These are phyloP conservation scores for Nakazawaea wyomingensis DNA, from an alignment of 805 yeast species.

Conservation along the genomic window DNA sequence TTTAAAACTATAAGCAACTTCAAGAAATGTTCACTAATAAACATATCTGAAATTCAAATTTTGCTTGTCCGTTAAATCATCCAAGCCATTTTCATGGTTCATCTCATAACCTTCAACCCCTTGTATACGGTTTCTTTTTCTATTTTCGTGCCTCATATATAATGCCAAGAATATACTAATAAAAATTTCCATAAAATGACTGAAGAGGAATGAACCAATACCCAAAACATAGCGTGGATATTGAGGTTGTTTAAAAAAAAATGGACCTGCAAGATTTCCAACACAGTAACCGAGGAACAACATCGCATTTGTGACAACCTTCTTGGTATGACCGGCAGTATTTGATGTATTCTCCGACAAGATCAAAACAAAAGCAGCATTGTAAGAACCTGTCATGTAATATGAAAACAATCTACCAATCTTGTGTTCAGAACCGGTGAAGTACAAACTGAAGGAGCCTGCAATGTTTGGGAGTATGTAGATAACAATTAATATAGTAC, in stretches of 20 bases:
- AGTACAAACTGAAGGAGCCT: constrained; percentile 16
- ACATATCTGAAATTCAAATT: not conserved
- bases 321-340: constrained; percentile 35
- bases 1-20: not conserved
- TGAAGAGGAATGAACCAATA: constrained; percentile 14
- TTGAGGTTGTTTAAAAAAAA: constrained; percentile 28
- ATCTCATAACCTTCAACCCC: not conserved
- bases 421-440: constrained; percentile 11
- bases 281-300: constrained; percentile 33
- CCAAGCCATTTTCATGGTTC: constrained; percentile 5
- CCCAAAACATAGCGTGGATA: constrained; percentile 26
- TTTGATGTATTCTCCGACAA: constrained; percentile 29
- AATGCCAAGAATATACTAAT: constrained; percentile 1
- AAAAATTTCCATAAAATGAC: constrained; percentile 9
- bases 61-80: constrained; percentile 8
- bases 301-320: constrained; percentile 29
- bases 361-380: constrained; percentile 17
- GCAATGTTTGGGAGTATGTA: constrained; percentile 9
- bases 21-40: not conserved
- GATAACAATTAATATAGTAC: constrained; percentile 4
- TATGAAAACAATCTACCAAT: constrained; percentile 12
- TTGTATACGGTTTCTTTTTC: constrained; percentile 8
- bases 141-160: constrained; percentile 7
- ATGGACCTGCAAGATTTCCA: constrained; percentile 34
- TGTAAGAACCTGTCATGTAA: constrained; percentile 13